A percentile compares a stretch with the other conserved stretches of the same genome.
Evolutionary conservation across 345 rosid species (phyloP).

Genomic region (Syzygium grande): DNA sequence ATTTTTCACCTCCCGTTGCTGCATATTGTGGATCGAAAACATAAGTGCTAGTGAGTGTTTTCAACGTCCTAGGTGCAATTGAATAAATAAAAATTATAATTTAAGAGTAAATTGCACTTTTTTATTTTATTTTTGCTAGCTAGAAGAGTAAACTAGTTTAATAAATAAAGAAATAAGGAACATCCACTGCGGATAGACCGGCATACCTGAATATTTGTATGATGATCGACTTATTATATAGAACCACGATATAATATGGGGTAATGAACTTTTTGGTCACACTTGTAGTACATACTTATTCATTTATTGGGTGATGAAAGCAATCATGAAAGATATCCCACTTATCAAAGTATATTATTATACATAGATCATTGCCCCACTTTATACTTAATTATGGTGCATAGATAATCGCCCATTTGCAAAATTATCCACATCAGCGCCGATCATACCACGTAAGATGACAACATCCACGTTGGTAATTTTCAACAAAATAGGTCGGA

Average conservation of each 20-base stretch:
- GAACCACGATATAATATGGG: background rate
- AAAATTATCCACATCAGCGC: background rate
- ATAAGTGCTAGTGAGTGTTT: background rate
- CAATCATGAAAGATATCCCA: background rate
- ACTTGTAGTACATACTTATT: background rate
- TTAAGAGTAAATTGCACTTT: background rate
- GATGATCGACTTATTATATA: background rate
- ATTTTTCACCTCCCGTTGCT: background rate
- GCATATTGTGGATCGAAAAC: background rate
- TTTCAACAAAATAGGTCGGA: fast-evolving
- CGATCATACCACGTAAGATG: fast-evolving
- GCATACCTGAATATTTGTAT: background rate
- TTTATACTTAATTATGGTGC: background rate
- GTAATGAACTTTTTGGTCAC: background rate
- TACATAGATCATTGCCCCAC: background rate
- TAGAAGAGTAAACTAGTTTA: background rate
- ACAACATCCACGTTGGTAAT: fast-evolving
- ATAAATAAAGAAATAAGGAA: background rate
- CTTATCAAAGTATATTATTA: background rate
- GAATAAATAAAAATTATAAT: background rate
- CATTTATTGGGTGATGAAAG: background rate
- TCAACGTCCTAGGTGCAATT: background rate
- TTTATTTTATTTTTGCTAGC: background rate
- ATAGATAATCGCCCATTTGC: background rate
- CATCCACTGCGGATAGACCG: background rate